Evolutionary conservation across 352 stramenopile genomes (phyloP).

Genomic region (Phytophthora uliginosa): DNA sequence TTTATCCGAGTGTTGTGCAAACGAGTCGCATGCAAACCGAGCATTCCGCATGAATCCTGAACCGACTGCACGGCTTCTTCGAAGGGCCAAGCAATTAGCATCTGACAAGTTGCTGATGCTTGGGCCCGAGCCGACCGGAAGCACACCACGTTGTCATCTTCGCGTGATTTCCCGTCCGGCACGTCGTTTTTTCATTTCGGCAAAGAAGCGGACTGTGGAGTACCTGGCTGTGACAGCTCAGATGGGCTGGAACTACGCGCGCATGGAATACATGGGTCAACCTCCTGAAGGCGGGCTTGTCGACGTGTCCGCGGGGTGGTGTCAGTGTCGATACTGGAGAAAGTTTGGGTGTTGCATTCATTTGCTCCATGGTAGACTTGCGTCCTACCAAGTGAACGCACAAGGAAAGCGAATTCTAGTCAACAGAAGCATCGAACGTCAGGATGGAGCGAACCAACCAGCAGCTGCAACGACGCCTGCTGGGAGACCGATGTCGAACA

Average conservation of each 20-base stretch:
- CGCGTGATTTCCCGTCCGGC: not conserved
- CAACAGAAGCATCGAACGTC: conserved; percentile 1
- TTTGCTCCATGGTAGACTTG: not conserved
- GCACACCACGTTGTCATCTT: not conserved
- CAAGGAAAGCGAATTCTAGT: conserved; percentile 1
- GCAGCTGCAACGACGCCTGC: not conserved
- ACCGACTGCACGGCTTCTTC: not conserved
- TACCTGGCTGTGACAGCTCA: conserved; percentile 10
- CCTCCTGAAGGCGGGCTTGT: conserved; percentile 3
- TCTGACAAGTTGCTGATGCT: not conserved
- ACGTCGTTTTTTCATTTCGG: not conserved
- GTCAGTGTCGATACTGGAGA: no score
- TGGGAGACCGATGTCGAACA: conserved; percentile 1
- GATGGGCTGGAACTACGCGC: conserved; percentile 8
- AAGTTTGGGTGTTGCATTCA: no score
- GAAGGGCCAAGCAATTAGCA: not conserved
- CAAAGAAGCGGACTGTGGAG: conserved; percentile 4
- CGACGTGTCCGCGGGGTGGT: not conserved
- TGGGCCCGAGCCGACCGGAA: not conserved
- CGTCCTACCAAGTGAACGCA: not conserved
- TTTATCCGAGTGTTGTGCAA: conserved; percentile 2
- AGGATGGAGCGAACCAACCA: not conserved
- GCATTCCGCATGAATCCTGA: not conserved
- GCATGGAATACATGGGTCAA: conserved; percentile 10
- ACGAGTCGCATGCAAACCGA: not conserved